A percentile compares a stretch with the other conserved stretches of the same genome.
Conservation (phyloP, 768 basidiomycete genomes). For the Boletus pseudopeckii region DNA sequence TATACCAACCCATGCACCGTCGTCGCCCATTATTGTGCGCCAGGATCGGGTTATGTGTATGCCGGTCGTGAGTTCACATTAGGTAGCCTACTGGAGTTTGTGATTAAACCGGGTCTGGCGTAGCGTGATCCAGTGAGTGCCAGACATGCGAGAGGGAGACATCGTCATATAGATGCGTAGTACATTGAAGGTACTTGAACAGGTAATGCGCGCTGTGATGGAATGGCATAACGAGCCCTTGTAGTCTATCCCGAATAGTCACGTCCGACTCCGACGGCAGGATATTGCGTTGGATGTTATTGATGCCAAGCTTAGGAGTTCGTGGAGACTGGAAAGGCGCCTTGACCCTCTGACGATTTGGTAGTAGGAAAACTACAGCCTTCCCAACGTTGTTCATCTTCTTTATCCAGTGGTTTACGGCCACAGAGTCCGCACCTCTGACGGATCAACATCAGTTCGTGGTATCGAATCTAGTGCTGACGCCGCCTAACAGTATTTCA, state of each 20-base stretch:
- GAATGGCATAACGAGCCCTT: background rate
- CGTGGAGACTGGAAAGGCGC: too few relatives aligned
- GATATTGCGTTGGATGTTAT: constrained; percentile 17
- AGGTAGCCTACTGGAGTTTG: background rate
- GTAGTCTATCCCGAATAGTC: constrained; percentile 28
- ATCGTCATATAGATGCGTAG: constrained; percentile 4
- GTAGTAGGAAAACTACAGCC: too few relatives aligned
- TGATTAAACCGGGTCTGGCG: background rate
- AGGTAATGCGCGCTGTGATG: constrained; percentile 14
- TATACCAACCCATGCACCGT: constrained; percentile 30
- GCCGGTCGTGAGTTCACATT: constrained; percentile 1
- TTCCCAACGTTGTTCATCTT: too few relatives aligned
- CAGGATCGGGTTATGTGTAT: constrained; percentile 25
- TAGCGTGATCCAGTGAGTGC: constrained; percentile 3
- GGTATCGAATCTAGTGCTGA: background rate
- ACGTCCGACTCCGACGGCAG: constrained; percentile 9
- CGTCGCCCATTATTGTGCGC: constrained; percentile 9
- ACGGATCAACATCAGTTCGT: background rate
- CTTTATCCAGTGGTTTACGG: too few relatives aligned
- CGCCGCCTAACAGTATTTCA: background rate
- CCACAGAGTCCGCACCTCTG: background rate
- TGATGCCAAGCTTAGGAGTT: too few relatives aligned
- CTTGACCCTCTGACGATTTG: too few relatives aligned
- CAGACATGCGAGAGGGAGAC: constrained; percentile 6
- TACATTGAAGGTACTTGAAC: too few relatives aligned